Percentiles rank a stretch among this genome's conserved stretches.
Evolutionary conservation across 129 eudicot genomes (phyloP).

Genomic region (Chrysanthemum lavandulifolium): DNA sequence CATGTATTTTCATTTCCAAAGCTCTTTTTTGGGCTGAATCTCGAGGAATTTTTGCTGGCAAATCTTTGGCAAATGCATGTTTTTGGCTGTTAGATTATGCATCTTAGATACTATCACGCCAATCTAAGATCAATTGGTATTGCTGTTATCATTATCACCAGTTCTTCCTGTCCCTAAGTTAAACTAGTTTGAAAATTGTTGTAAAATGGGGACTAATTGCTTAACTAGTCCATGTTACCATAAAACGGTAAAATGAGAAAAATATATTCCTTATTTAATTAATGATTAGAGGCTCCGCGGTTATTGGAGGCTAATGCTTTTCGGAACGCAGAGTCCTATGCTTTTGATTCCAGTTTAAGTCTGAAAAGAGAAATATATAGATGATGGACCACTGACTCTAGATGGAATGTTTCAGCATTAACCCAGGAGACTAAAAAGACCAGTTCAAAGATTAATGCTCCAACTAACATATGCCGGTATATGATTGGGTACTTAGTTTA

Average conservation of each 20-base stretch:
- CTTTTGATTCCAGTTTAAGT: not conserved
- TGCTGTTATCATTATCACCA: no score
- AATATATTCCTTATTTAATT: no score
- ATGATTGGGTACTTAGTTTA: slow-evolving; percentile 32
- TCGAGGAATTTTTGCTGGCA: slow-evolving; percentile 27
- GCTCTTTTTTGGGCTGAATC: slow-evolving; percentile 31
- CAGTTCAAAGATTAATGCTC: slow-evolving; percentile 19
- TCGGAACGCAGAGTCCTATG: not conserved
- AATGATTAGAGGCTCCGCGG: no score
- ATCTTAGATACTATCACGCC: no score
- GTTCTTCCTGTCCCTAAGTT: no score
- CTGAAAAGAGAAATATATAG: slow-evolving; percentile 19
- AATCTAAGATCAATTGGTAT: no score
- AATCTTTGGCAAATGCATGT: slow-evolving; percentile 28
- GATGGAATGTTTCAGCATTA: slow-evolving; percentile 16
- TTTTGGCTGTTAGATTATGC: slow-evolving; percentile 14
- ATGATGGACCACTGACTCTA: slow-evolving; percentile 29
- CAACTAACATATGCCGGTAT: slow-evolving; percentile 39
- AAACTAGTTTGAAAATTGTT: no score
- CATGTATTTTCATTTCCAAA: slow-evolving; percentile 32
- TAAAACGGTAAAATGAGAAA: no score
- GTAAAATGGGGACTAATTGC: no score
- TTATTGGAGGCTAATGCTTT: no score
- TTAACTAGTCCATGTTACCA: no score
- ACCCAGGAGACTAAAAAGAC: slow-evolving; percentile 18